Evolutionary conservation across 495 filamentous ascomycete genomes (phyloP), one percentile per base, ranked within the genome.

Genomic region (Choiromyces venosus): DNA sequence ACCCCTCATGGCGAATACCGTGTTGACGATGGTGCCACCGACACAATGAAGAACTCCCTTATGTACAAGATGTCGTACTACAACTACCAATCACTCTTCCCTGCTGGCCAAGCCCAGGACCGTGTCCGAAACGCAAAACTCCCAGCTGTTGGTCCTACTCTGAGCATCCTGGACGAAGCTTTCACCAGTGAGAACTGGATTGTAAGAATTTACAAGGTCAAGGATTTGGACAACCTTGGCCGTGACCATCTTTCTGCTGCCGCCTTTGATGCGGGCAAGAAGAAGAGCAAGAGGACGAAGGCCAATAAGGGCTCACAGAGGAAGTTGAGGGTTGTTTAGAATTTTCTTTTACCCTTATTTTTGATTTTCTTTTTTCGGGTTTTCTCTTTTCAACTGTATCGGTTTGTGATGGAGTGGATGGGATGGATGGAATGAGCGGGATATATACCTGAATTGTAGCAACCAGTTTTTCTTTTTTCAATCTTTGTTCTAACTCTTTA

Each of bases 1-100:
- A 99, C 96, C 25, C 83, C 92, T 18, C 88, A 94, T 69, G 96
- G 96, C 81, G 96, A 99, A 83, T 99, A 98, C 84, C 89, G 92
- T 70, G 92, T 99, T 61, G 96, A 99, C 79, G 91, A 91, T 44
- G 88, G 92, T 78, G 96, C 96, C 52, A 97, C 94, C n/a, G 92
- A 94, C 25, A 91, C 94, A 39, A 99, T 99, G 96, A 93, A 91
- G 85, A 97, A 99, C 87, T 96, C 93, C 82, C 88, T 99, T 86
- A 97, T 99, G 93, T 99, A 99, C 88, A 99, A 99, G 88, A 97
- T 99, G 96, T 97, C 93, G 44, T 99, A 98, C 87, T 91, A 97
- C 89, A 97, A 97, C 87, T 99, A 90, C 87, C 88, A 94, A 84
- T 84, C 87, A 33, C 89, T 99, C 73, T 99, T 98, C 88, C 93